Evolutionary conservation across 192 early-diverging fungal genomes (phyloP).

Genomic region (Spizellomyces sp.): DNA sequence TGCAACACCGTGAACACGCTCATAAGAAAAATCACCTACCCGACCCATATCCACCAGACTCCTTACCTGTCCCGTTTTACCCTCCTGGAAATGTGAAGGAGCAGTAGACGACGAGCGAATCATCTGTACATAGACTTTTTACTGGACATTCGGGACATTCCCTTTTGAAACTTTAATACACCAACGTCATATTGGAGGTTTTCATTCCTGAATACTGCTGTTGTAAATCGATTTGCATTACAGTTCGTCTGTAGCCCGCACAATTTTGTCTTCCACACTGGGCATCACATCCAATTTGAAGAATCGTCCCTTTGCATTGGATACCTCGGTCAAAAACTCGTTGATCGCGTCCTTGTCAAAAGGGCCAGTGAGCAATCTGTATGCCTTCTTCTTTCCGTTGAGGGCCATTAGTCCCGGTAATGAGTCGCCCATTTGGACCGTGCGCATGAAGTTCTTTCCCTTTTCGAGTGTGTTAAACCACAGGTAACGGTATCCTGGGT

Average conservation of each 20-base stretch:
- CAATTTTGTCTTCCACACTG: too few relatives aligned
- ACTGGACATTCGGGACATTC: too few relatives aligned
- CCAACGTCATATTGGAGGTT: too few relatives aligned
- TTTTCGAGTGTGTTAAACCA: slow-evolving; percentile 45
- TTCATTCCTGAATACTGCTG: too few relatives aligned
- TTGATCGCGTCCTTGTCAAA: slow-evolving; percentile 48
- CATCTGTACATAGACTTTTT: too few relatives aligned
- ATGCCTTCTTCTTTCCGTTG: slow-evolving; percentile 43
- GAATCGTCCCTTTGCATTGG: slow-evolving; percentile 41
- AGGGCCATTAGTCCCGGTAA: slow-evolving; percentile 46
- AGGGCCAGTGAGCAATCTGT: slow-evolving; percentile 43
- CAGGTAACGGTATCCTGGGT: slow-evolving; percentile 37
- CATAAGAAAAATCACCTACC: slow-evolving; percentile 21
- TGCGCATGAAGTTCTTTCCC: slow-evolving; percentile 42
- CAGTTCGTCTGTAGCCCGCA: too few relatives aligned
- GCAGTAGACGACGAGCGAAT: too few relatives aligned
- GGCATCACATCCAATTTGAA: slow-evolving; percentile 9
- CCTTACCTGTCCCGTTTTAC: slow-evolving; percentile 27
- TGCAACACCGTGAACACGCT: slow-evolving; percentile 31
- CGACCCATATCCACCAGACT: slow-evolving; percentile 27
- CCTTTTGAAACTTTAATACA: too few relatives aligned
- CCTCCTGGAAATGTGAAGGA: slow-evolving; percentile 30
- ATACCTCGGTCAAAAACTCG: slow-evolving; percentile 47
- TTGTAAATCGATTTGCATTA: too few relatives aligned
- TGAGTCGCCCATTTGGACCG: slow-evolving; percentile 51